Conservation (phyloP, 352 stramenopile genomes). For the Lagenidium giganteum region DNA sequence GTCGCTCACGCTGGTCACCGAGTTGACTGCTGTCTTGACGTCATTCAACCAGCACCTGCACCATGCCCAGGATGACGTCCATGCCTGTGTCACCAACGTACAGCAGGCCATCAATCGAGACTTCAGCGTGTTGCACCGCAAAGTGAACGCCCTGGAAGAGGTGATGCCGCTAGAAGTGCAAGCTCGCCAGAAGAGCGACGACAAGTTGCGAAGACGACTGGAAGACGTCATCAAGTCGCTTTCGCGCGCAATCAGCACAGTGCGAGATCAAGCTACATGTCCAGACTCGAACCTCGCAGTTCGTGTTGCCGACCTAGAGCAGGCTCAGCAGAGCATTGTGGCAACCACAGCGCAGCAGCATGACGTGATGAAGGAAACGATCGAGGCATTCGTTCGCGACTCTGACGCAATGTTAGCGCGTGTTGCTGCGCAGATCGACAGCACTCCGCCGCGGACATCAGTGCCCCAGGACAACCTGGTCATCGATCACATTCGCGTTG, state of each 20-base stretch:
- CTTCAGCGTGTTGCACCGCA: constrained; percentile 24
- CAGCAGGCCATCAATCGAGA: constrained; percentile 21
- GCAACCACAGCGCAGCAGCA: constrained; percentile 19
- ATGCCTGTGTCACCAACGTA: constrained; percentile 18
- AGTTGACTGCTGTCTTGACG: constrained; percentile 24
- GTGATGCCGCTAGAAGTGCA: constrained; percentile 45
- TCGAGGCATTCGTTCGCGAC: no score
- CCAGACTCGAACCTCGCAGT: constrained; percentile 13
- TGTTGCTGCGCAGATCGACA: no score
- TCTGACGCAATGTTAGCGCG: no score
- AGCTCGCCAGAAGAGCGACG: constrained; percentile 41
- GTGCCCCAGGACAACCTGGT: no score
- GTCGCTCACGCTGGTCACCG: constrained; percentile 27
- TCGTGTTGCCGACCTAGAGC: constrained; percentile 21
- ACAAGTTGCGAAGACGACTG: constrained; percentile 34
- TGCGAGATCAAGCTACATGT: constrained; percentile 17
- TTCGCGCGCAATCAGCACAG: constrained; percentile 18
- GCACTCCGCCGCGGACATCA: no score
- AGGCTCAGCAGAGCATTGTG: constrained; percentile 6
- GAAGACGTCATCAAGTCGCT: constrained; percentile 29
- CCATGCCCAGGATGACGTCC: constrained; percentile 24
- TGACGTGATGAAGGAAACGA: no score
- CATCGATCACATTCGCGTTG: no score
- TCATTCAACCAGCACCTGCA: constrained; percentile 13
- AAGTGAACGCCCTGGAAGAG: constrained; percentile 35